phyloP scores from a whole-genome alignment of 441 rosid genomes.

The Bocquillonia castaneifolia region DNA sequence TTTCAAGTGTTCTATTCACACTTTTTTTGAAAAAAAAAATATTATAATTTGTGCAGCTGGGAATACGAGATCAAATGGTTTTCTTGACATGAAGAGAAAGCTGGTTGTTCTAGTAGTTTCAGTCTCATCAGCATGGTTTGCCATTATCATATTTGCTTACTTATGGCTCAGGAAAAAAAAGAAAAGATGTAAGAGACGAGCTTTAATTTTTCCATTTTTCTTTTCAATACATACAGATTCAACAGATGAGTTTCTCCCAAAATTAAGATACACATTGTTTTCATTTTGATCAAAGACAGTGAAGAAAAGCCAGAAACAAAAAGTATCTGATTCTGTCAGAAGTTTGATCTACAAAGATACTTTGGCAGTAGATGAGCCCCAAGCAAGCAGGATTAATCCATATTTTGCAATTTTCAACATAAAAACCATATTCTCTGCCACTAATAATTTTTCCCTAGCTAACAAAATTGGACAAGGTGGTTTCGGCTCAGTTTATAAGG shows the following conservation, averaged over 20 bases:
- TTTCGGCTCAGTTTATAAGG: slow-evolving; percentile 31
- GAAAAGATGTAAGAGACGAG: slow-evolving; percentile 2
- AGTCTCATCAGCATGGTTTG: neutral
- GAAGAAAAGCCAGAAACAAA: slow-evolving; percentile 4
- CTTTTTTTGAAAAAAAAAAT: no score
- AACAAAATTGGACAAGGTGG: slow-evolving; percentile 34
- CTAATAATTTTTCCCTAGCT: slow-evolving; percentile 22
- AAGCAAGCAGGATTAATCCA: slow-evolving; percentile 5
- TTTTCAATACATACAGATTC: no score
- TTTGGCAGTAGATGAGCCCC: neutral
- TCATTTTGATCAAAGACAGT: slow-evolving; percentile 4
- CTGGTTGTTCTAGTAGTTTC: slow-evolving; percentile 10
- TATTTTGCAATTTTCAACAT: slow-evolving; percentile 22
- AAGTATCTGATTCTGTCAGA: no score
- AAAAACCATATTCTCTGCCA: slow-evolving; percentile 20
- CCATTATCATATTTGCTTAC: neutral
- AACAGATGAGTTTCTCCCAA: no score
- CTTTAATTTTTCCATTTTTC: no score
- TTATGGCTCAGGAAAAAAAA: slow-evolving; percentile 8
- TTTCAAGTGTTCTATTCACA: no score
- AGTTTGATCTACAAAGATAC: neutral
- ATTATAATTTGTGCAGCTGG: slow-evolving; percentile 11
- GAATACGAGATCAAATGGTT: neutral
- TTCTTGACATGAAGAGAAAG: slow-evolving; percentile 2
- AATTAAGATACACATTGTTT: neutral